phyloP scores from a whole-genome alignment of 495 filamentous ascomycete species.

The Lasiosphaeria hispida region DNA sequence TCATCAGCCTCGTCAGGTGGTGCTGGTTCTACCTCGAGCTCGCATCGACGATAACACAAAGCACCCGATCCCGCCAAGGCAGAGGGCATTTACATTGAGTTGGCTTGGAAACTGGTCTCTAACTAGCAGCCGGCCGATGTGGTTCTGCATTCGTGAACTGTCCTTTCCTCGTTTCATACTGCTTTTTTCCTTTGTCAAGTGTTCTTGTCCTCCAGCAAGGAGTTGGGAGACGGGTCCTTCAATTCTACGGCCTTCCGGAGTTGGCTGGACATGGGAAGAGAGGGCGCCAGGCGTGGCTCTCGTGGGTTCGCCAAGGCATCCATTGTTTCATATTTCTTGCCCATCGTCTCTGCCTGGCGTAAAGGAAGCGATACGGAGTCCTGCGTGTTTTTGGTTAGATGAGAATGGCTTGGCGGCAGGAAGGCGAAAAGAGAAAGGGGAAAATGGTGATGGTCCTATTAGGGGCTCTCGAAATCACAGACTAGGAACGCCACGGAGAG shows the following conservation, averaged over 20 bases:
- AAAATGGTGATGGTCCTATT: background rate
- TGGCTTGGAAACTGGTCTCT: no score
- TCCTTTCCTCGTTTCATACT: constrained; percentile 7
- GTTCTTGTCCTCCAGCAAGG: constrained; percentile 15
- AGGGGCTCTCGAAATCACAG: background rate
- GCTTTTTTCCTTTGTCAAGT: constrained; percentile 10
- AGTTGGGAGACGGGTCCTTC: constrained; percentile 14
- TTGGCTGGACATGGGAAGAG: background rate
- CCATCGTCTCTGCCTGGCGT: constrained; percentile 3
- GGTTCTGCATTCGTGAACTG: no score
- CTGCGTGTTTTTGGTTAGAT: background rate
- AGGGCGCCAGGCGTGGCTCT: background rate
- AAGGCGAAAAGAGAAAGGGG: background rate
- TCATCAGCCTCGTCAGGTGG: constrained; percentile 31
- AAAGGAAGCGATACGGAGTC: background rate
- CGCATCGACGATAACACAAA: constrained; percentile 12
- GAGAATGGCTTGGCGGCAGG: background rate
- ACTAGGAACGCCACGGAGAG: background rate
- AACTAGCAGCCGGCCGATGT: no score
- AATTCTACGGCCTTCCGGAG: constrained; percentile 7
- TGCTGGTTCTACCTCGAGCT: constrained; percentile 13
- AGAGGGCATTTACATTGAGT: no score
- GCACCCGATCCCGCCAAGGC: no score
- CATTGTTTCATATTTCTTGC: background rate
- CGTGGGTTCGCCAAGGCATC: background rate